These are phyloP conservation scores for Candida tallmaniae DNA, from an alignment of 805 yeast genomes.

Conservation along the genomic window DNA sequence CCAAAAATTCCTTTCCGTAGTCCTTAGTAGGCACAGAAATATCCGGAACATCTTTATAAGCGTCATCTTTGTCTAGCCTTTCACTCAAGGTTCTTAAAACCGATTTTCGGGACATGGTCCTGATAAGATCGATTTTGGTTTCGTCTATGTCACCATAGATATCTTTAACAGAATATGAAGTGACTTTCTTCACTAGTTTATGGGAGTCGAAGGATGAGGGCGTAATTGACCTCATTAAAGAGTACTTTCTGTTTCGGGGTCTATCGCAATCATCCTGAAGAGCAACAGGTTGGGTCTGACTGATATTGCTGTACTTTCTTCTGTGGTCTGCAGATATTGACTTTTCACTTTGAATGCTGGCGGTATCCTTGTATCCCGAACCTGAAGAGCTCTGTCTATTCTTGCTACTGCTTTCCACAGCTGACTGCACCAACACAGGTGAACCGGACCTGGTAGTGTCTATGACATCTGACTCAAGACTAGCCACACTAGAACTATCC, in stretches of 20 bases:
- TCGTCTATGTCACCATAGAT: slow-evolving; percentile 39
- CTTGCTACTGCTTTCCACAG: background rate
- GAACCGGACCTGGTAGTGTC: slow-evolving; percentile 1
- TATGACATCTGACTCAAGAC: slow-evolving; percentile 4
- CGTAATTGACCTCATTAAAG: slow-evolving; percentile 7
- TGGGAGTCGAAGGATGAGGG: slow-evolving; percentile 9
- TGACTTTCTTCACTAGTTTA: slow-evolving; percentile 4
- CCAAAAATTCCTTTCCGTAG: slow-evolving; percentile 28
- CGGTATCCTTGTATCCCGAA: slow-evolving; percentile 1
- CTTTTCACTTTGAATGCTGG: slow-evolving; percentile 9
- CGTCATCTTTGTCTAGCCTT: slow-evolving; percentile 17
- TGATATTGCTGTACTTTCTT: slow-evolving; percentile 1
- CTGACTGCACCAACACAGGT: too few relatives aligned
- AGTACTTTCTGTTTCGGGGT: slow-evolving; percentile 3
- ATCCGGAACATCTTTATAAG: slow-evolving; percentile 15
- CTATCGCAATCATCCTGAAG: slow-evolving; percentile 2
- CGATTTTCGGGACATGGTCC: slow-evolving; percentile 43
- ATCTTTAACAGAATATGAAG: slow-evolving; percentile 24
- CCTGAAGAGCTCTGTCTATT: background rate
- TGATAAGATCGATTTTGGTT: slow-evolving; percentile 32
- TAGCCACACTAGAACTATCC: slow-evolving; percentile 2
- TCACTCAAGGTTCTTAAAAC: slow-evolving; percentile 34
- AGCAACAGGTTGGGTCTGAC: slow-evolving; percentile 6
- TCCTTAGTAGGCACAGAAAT: slow-evolving; percentile 21
- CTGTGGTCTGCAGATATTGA: slow-evolving; percentile 5